phyloP scores from a whole-genome alignment of 176 grass and related monocot genomes.

The Ensete ventricosum region DNA sequence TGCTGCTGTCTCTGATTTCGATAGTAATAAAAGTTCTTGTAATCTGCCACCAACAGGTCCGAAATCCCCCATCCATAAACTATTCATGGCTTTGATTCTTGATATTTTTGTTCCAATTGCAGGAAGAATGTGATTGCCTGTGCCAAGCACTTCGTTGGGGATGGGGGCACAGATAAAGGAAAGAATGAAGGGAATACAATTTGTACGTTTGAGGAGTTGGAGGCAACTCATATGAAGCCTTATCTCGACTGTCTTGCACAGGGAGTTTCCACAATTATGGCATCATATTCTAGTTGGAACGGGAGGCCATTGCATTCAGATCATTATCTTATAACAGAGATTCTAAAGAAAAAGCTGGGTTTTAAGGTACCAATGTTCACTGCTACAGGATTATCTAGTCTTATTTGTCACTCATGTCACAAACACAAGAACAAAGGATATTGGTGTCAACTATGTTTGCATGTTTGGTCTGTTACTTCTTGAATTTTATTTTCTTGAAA shows the following conservation, averaged over 20 bases:
- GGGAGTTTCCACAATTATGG: conserved; percentile 79
- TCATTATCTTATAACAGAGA: conserved; percentile 56
- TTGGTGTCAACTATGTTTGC: too few species aligned
- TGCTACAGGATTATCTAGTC: not conserved
- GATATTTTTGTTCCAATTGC: conserved; percentile 20
- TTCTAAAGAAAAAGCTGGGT: conserved; percentile 71
- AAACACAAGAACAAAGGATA: too few species aligned
- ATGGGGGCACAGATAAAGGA: conserved; percentile 72
- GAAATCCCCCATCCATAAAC: not conserved
- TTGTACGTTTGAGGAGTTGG: conserved; percentile 60
- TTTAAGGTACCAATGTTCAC: conserved; percentile 48
- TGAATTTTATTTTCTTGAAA: not conserved
- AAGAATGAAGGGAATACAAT: conserved; percentile 82
- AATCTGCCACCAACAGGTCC: not conserved
- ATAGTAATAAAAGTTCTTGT: not conserved
- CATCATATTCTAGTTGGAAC: conserved; percentile 82
- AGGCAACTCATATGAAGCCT: conserved; percentile 63
- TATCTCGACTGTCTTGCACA: conserved; percentile 72
- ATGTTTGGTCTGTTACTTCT: not conserved
- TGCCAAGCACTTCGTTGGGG: conserved; percentile 83
- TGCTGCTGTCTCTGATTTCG: not conserved
- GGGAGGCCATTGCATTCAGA: conserved; percentile 54
- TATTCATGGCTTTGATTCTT: conserved; percentile 7
- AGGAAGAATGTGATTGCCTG: conserved; percentile 78
- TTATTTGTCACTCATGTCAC: not conserved